Evolutionary conservation across 257 asterid genomes (phyloP), one percentile per base, ranked within the genome.

Genomic region (Schizonepeta tenuifolia): DNA sequence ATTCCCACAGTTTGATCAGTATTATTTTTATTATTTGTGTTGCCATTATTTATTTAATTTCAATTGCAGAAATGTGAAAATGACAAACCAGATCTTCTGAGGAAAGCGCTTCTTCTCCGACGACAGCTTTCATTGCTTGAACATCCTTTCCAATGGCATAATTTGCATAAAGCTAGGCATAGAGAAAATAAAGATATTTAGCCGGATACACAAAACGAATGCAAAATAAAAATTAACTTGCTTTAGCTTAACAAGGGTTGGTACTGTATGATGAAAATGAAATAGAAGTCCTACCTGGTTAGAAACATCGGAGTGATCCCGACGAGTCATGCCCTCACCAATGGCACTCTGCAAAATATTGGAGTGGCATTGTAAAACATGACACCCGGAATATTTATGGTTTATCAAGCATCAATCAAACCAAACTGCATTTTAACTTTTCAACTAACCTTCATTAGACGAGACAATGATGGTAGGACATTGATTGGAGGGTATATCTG

Each of bases 271-370:
- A 57, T 24, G 35, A 53, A 54, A 55, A 41, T 66, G 60, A 33
- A 15, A 7, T n/a, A n/a, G n/a, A n/a, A n/a, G n/a, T 50, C 38
- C 46, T 72, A 87, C 98, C 93, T 93, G 98, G 86, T 93, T 93
- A 67, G 98, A 93, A 69, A 93, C 98, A 74, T 93, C 98, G 33
- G 98, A 83, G 78, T 93, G 98, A 79, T 93, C 98, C 83, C 87
- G 83, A 65, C 97, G 92, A 38, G 98, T 93, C 98, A 93, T 93
- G 74, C 98, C 98, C 85, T 94, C 97, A 65, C 98, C 98, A 77
- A 94, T 94, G 81, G 97, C 97, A 86, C 97, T 94, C 97, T 94
- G 90, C 76, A 80, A 71, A 71, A 56, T 40, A 64, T 28, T 41
- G 21, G 66, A 71, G 56, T 22, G 41, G 58, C 66, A 62, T 61